Evolutionary conservation across 2,329 filamentous ascomycete genomes (phyloP).

Genomic region (Fusarium sp.): DNA sequence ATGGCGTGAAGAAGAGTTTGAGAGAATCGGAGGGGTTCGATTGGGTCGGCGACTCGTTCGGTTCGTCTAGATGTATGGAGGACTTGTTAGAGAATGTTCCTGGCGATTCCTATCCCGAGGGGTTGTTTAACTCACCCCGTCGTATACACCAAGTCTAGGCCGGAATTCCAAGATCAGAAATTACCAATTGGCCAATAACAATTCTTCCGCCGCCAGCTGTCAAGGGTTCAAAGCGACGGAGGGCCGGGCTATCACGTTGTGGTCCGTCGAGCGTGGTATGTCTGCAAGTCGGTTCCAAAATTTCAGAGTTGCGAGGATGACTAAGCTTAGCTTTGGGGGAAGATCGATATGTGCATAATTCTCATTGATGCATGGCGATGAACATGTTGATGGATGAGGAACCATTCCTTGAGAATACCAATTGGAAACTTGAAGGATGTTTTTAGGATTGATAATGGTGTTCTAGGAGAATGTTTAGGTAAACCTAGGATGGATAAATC

Average conservation of each 20-base stretch:
- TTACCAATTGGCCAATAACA: not conserved
- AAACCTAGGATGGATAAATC: not conserved
- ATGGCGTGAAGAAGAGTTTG: not conserved
- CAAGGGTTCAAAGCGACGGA: constrained; percentile 18
- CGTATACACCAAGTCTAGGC: not conserved
- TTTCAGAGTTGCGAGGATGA: constrained; percentile 31
- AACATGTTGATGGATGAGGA: not conserved
- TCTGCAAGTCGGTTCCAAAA: constrained; percentile 33
- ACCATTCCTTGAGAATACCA: not conserved
- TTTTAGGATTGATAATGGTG: not conserved
- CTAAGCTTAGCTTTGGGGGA: constrained; percentile 19
- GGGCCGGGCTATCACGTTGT: constrained; percentile 18
- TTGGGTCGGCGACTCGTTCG: not conserved
- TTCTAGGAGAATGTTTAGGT: not conserved
- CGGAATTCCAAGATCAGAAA: not conserved
- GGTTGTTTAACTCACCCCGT: constrained; percentile 22
- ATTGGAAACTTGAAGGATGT: not conserved
- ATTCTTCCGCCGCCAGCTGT: constrained; percentile 5
- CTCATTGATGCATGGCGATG: constrained; percentile 20
- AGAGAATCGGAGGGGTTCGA: not conserved
- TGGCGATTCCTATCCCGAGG: not conserved
- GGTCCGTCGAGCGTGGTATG: constrained; percentile 13
- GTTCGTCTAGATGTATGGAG: not conserved
- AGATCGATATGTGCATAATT: constrained; percentile 13
- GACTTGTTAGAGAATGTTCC: constrained; percentile 15